A percentile compares a stretch with the other conserved stretches of the same genome.
These are phyloP conservation scores for Penicillium freii DNA, from an alignment of 2,329 filamentous ascomycete genomes.

Conservation along the genomic window DNA sequence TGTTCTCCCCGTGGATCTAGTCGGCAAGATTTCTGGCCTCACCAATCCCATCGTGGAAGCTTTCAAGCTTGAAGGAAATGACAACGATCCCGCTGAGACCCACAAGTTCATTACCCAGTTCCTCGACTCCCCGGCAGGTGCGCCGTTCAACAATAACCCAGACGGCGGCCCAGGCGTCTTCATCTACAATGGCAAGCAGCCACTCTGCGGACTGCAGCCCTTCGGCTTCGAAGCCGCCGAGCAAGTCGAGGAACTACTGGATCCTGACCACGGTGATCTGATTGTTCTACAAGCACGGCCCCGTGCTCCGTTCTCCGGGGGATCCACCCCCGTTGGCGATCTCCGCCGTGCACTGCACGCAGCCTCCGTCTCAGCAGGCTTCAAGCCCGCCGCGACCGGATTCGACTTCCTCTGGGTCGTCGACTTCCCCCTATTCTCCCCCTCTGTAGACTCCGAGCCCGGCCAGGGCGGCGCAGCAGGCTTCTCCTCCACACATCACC, in stretches of 20 bases:
- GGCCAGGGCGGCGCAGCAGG: constrained; percentile 80
- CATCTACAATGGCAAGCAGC: constrained; percentile 69
- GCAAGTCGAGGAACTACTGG: constrained; percentile 52
- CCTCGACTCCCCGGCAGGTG: constrained; percentile 63
- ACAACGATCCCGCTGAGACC: constrained; percentile 53
- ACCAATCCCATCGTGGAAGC: constrained; percentile 70
- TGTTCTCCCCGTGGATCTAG: constrained; percentile 62
- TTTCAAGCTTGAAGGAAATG: constrained; percentile 58
- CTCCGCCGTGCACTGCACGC: constrained; percentile 70
- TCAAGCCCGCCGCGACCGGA: constrained; percentile 51
- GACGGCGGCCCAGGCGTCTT: constrained; percentile 79
- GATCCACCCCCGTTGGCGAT: constrained; percentile 70
- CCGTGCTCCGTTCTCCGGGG: constrained; percentile 63
- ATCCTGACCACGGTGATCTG: constrained; percentile 69
- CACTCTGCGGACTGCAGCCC: constrained; percentile 71
- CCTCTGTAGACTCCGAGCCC: constrained; percentile 61
- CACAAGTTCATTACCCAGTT: constrained; percentile 65
- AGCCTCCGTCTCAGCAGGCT: constrained; percentile 61
- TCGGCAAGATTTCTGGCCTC: constrained; percentile 71
- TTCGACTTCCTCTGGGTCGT: constrained; percentile 81
- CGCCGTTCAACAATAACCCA: constrained; percentile 63
- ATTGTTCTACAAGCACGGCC: constrained; percentile 77
- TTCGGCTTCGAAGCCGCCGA: constrained; percentile 72
- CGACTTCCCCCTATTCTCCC: constrained; percentile 90
- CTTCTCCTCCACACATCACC: constrained; percentile 86